Evolutionary conservation across 2,329 filamentous ascomycete species (phyloP).

Genomic region (Graphilbum sp.): DNA sequence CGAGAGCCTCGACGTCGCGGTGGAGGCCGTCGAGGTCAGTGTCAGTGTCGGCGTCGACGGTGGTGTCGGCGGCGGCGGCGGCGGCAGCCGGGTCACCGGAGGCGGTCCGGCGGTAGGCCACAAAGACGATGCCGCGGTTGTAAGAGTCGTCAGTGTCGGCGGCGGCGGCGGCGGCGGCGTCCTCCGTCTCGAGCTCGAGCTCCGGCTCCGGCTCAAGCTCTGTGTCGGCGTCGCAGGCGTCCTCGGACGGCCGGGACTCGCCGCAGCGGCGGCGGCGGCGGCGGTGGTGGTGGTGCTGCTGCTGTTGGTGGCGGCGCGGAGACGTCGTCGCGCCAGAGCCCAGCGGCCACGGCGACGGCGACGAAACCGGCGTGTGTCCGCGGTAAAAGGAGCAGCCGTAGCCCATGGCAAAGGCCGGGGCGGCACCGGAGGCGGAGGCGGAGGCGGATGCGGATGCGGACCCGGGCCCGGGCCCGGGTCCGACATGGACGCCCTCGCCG

Average conservation of each 20-base stretch:
- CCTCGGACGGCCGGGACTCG: no score
- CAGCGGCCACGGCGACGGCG: no score
- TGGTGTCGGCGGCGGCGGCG: no score
- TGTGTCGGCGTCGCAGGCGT: slow-evolving; percentile 12
- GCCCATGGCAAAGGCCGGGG: slow-evolving; percentile 29
- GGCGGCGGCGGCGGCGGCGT: not conserved
- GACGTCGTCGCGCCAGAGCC: no score
- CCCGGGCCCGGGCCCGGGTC: no score
- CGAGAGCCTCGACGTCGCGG: slow-evolving; percentile 32
- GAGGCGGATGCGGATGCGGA: no score
- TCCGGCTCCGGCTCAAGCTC: no score
- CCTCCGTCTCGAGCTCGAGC: slow-evolving; percentile 1
- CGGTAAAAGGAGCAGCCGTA: slow-evolving; percentile 38
- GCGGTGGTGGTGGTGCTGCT: slow-evolving; percentile 4
- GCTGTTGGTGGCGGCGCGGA: slow-evolving; percentile 1
- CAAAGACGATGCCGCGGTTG: slow-evolving; percentile 38
- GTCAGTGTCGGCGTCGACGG: no score
- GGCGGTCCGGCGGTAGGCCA: slow-evolving; percentile 38
- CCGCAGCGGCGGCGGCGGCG: not conserved
- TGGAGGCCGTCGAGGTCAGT: slow-evolving; percentile 28
- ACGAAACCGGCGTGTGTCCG: slow-evolving; percentile 13
- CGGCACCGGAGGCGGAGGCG: slow-evolving; percentile 16
- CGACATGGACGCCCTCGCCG: not conserved
- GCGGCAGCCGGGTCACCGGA: no score
- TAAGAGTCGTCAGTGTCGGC: no score